Evolutionary conservation across 768 basidiomycete species (phyloP).

Genomic region (Boletellus ananiceps): DNA sequence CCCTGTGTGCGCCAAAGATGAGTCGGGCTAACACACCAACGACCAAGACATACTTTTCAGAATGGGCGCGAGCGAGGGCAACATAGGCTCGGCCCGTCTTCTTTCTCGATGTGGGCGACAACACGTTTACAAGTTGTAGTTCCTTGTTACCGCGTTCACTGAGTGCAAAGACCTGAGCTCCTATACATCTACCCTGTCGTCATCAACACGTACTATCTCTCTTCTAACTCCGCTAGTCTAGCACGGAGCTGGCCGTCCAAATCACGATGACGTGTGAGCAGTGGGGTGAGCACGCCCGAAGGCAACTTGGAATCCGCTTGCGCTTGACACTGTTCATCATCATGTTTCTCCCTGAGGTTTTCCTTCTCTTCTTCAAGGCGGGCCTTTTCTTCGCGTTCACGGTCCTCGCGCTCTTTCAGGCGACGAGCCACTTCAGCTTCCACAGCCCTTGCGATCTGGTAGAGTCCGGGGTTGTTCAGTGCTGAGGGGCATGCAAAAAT

Average conservation of each 20-base stretch:
- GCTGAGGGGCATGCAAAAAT: neutral
- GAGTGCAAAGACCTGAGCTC: constrained; percentile 8
- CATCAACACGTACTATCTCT: constrained; percentile 56
- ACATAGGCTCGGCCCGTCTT: constrained; percentile 81
- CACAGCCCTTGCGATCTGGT: constrained; percentile 67
- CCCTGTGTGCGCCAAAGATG: constrained; percentile 38
- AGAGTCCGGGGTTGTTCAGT: neutral
- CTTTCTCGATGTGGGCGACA: constrained; percentile 74
- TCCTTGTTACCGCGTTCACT: constrained; percentile 65
- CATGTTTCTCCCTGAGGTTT: constrained; percentile 20
- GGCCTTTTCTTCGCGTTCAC: constrained; percentile 31
- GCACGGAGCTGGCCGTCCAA: constrained; percentile 62
- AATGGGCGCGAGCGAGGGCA: constrained; percentile 75
- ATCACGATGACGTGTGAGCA: constrained; percentile 61
- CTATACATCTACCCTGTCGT: constrained; percentile 2
- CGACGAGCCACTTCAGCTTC: constrained; percentile 70
- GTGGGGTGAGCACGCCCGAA: constrained; percentile 50
- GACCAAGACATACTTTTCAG: constrained; percentile 58
- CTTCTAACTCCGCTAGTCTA: constrained; percentile 65
- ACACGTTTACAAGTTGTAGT: constrained; percentile 51
- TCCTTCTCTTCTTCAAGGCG: constrained; percentile 24
- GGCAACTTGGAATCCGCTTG: constrained; percentile 19
- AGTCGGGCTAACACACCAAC: neutral
- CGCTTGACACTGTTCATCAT: constrained; percentile 6
- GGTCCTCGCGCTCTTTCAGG: constrained; percentile 43